Evolutionary conservation across 2,329 filamentous ascomycete species (phyloP).

Genomic region (Aspergillus melleus): DNA sequence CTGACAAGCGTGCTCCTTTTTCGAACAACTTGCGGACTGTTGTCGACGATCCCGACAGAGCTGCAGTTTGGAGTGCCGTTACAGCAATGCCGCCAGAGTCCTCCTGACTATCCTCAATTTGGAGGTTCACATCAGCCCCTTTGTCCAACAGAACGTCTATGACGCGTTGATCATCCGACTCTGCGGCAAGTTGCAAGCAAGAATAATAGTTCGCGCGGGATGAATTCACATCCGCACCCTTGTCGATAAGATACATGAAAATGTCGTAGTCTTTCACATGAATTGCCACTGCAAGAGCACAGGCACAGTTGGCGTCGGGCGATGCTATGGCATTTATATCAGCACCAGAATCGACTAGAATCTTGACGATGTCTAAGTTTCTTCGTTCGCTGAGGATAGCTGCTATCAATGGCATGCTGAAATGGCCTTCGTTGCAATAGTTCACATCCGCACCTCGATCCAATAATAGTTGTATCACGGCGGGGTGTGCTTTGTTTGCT

Average conservation of each 20-base stretch:
- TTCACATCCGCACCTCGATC: not conserved
- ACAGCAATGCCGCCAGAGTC: not conserved
- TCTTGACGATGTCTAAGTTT: not conserved
- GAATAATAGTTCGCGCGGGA: not conserved
- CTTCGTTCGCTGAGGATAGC: not conserved
- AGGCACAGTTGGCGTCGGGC: not conserved
- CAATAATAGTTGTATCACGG: not conserved
- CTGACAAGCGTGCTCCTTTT: not conserved
- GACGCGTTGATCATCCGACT: not conserved
- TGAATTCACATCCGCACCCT: not conserved
- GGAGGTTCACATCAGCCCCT: not conserved
- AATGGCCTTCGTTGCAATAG: not conserved
- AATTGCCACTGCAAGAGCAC: not conserved
- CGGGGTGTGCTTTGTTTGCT: no score
- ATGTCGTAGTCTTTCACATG: not conserved
- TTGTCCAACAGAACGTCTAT: not conserved
- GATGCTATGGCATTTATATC: not conserved
- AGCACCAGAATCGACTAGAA: not conserved
- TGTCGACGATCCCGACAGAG: not conserved
- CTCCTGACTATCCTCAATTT: not conserved
- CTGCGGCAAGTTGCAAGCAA: not conserved
- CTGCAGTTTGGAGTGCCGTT: not conserved
- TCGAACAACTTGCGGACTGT: not conserved
- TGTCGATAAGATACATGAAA: not conserved
- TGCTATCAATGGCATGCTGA: not conserved